Base-by-base conservation (phyloP, 768 basidiomycete genomes). In the Amanita pseudoporphyria region DNA sequence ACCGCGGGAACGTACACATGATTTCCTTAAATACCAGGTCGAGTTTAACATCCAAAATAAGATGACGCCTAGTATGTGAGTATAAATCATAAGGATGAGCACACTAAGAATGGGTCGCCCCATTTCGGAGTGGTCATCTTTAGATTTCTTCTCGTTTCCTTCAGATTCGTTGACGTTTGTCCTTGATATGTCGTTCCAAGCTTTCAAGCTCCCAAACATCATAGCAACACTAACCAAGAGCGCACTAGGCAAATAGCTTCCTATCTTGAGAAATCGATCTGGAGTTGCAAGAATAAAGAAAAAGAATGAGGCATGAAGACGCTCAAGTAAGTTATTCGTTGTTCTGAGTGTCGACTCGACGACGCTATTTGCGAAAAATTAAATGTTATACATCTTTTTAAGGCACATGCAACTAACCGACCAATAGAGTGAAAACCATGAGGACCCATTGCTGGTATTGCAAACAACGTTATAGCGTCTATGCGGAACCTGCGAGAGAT, bases 221-320 rank as follows among this genome's bases (percentile, higher is more conserved):
- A 96, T 77, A 1, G 83, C 85, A 10, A 88, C 76, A 32, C 89
- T 87, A 48, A 96, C 75, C 3, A 97, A 62, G 32, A 98, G 75
- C 1, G 80, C 88, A 49, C 88, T 89, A 0, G 95, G 94, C 6
- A 99, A 74, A 64, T 90, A 99, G 57, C 72, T 79, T 2, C 93
- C 94, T 24, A 98, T 91, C 61, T 94, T 88, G 57, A 91, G 76
- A 67, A 95, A 96, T 1, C 72, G 75, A 32, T 71, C 66, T 2
- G 71, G 67, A 18, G 63, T 69, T 12, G 84, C 76, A 52, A 91
- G 67, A 53, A 98, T 72, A 67, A 94, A 98, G 69, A 98, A 93
- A 71, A 98, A 97, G 67, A 95, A 94, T 0, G 95, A 98, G 1
- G 94, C 94, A 63, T 99, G 96, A 18, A 98, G 79, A 13, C 96